phyloP scores from a whole-genome alignment of 805 yeast genomes.

The Lachancea waltii region DNA sequence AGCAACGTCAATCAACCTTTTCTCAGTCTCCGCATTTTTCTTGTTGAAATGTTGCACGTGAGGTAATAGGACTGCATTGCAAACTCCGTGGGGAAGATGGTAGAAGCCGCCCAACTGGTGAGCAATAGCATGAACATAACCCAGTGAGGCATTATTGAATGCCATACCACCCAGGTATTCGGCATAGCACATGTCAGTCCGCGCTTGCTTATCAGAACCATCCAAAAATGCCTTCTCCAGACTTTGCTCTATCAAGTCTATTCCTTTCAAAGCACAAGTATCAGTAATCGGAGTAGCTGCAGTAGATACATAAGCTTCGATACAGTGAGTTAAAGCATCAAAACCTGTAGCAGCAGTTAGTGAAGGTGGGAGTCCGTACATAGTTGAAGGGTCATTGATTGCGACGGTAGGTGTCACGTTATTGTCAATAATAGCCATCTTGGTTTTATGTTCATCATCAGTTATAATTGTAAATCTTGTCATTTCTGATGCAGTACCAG shows the following conservation, averaged over 20 bases:
- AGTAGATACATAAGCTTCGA: slow-evolving; percentile 42
- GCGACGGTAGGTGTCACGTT: slow-evolving; percentile 39
- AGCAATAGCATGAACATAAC: slow-evolving; percentile 38
- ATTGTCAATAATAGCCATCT: slow-evolving; percentile 40
- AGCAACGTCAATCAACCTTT: slow-evolving; percentile 20
- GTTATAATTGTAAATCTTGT: slow-evolving; percentile 42
- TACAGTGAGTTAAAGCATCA: slow-evolving; percentile 40
- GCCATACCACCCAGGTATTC: slow-evolving; percentile 42
- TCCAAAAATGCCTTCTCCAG: slow-evolving; percentile 35
- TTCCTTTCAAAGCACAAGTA: slow-evolving; percentile 38
- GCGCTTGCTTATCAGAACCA: slow-evolving; percentile 38
- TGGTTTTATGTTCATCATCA: slow-evolving; percentile 33
- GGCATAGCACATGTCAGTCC: slow-evolving; percentile 38
- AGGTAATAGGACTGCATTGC: slow-evolving; percentile 41
- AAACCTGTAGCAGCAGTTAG: slow-evolving; percentile 39
- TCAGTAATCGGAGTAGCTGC: slow-evolving; percentile 44
- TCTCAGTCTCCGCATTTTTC: slow-evolving; percentile 8
- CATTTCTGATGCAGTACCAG: slow-evolving; percentile 43
- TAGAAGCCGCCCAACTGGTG: slow-evolving; percentile 36
- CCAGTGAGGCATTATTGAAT: slow-evolving; percentile 38
- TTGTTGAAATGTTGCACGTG: slow-evolving; percentile 29
- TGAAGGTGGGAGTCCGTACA: slow-evolving; percentile 36
- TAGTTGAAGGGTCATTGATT: slow-evolving; percentile 38
- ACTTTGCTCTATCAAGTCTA: slow-evolving; percentile 36
- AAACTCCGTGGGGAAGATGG: slow-evolving; percentile 41